Evolutionary conservation across 345 rosid genomes (phyloP).

Genomic region (Murraya paniculata): DNA sequence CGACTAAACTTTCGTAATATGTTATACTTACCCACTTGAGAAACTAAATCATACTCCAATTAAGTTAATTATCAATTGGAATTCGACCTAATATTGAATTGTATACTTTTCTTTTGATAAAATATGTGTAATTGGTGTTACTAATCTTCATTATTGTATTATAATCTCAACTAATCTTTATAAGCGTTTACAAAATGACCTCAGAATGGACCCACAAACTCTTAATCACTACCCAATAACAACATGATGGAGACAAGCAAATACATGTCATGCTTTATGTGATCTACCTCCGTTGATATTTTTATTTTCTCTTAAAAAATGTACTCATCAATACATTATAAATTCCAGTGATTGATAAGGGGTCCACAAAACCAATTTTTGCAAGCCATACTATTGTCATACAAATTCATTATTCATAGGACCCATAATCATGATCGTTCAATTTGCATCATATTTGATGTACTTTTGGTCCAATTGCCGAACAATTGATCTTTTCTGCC

Average conservation of each 20-base stretch:
- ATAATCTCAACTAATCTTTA: background rate
- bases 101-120: background rate
- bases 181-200: background rate
- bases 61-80: background rate
- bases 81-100: background rate
- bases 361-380: constrained; percentile 15
- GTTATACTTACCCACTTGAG: background rate
- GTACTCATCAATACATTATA: background rate
- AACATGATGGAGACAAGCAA: constrained; percentile 4
- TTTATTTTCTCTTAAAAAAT: background rate
- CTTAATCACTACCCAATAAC: constrained; percentile 16
- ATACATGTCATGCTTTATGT: constrained; percentile 7
- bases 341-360: constrained; percentile 4
- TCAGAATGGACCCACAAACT: constrained; percentile 14
- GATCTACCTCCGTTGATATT: too few relatives aligned
- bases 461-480: background rate
- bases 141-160: background rate
- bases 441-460: constrained; percentile 1
- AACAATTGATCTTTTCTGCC: background rate
- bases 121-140: background rate
- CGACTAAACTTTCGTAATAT: too few relatives aligned
- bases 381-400: background rate
- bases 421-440: constrained; percentile 2
- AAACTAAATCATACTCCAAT: background rate
- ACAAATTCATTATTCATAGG: constrained; percentile 10